Conservation (phyloP, 2,329 filamentous ascomycete species). For the Fusarium sp. region DNA sequence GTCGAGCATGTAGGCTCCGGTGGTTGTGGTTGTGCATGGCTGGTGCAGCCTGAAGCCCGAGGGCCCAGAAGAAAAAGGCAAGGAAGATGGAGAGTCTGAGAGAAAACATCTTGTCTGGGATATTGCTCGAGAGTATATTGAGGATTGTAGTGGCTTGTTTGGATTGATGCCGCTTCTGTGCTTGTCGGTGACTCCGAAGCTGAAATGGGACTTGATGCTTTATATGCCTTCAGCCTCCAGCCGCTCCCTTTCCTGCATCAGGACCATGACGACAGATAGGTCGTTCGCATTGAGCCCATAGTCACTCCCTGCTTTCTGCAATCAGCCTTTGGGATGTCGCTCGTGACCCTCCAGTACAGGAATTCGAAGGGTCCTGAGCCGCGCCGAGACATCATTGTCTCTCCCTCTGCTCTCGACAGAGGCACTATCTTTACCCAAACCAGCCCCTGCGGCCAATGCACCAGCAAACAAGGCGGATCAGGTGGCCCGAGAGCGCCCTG, state of each 20-base stretch:
- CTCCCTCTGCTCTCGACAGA: conserved; percentile 24
- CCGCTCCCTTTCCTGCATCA: conserved; percentile 23
- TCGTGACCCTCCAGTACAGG: conserved; percentile 13
- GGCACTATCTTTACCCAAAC: conserved; percentile 12
- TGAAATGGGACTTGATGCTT: conserved; percentile 12
- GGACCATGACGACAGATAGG: conserved; percentile 28
- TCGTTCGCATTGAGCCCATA: not conserved
- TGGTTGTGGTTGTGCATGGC: conserved; percentile 39
- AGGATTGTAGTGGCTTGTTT: not conserved
- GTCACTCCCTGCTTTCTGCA: conserved; percentile 16
- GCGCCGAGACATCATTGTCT: conserved; percentile 31
- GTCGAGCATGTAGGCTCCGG: conserved; percentile 27
- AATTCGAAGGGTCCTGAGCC: conserved; percentile 27
- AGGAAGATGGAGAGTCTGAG: conserved; percentile 32
- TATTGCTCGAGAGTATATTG: not conserved
- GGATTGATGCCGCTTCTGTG: conserved; percentile 10
- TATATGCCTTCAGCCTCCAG: conserved; percentile 31
- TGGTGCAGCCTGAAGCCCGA: conserved; percentile 42
- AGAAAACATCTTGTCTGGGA: conserved; percentile 29
- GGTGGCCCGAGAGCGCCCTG: conserved; percentile 1
- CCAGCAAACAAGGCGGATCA: conserved; percentile 14
- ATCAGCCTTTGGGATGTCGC: conserved; percentile 10
- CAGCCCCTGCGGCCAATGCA: conserved; percentile 39
- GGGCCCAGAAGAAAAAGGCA: conserved; percentile 38
- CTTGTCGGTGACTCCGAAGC: conserved; percentile 1